Evolutionary conservation across 2,329 filamentous ascomycete genomes (phyloP).

Genomic region (Curvularia spicifera): DNA sequence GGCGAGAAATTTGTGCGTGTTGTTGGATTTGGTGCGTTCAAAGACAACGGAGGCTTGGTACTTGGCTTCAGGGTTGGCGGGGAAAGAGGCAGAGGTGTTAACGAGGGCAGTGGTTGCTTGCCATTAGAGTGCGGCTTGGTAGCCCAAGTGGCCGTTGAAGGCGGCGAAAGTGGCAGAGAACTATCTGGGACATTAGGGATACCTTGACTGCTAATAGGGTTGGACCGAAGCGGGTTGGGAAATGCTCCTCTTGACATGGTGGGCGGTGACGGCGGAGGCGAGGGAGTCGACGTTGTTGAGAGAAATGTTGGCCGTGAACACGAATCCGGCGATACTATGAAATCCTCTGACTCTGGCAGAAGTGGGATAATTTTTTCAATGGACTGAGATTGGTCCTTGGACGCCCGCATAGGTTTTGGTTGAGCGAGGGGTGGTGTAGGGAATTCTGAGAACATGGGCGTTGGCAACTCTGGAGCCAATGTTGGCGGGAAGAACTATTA

Average conservation of each 20-base stretch:
- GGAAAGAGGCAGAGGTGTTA: constrained; percentile 44
- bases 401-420: constrained; percentile 21
- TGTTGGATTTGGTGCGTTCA: constrained; percentile 43
- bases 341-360: constrained; percentile 21
- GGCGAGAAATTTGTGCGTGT: constrained; percentile 42
- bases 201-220: constrained; percentile 24
- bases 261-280: constrained; percentile 41
- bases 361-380: constrained; percentile 25
- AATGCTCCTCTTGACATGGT: constrained; percentile 32
- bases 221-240: constrained; percentile 34
- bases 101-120: constrained; percentile 32
- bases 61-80: constrained; percentile 45
- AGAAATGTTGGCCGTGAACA: constrained; percentile 42
- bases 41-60: constrained; percentile 39
- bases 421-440: constrained; percentile 28
- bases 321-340: constrained; percentile 15
- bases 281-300: constrained; percentile 44
- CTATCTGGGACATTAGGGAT: constrained; percentile 27
- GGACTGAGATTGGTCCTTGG: constrained; percentile 28
- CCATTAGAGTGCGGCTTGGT: constrained; percentile 11
- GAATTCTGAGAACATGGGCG: constrained; percentile 16
- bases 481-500: constrained; percentile 38
- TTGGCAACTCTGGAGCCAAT: constrained; percentile 17
- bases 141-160: constrained; percentile 29
- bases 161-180: constrained; percentile 34